Base-by-base conservation (phyloP, 2,329 filamentous ascomycete species). In the Fusarium agapanthi region DNA sequence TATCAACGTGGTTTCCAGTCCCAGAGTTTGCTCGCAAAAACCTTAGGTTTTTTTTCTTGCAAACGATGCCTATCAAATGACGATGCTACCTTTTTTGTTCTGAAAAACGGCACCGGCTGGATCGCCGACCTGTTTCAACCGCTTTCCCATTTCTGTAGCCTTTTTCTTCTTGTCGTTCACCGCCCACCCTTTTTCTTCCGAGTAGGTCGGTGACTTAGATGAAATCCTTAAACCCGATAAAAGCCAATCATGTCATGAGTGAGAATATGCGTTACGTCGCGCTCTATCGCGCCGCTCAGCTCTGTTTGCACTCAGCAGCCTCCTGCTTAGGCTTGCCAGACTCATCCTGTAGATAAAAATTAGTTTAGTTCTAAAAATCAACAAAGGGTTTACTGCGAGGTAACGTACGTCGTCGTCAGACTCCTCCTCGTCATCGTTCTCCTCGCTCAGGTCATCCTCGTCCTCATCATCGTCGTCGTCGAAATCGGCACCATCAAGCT, bases 231-330 rank as follows among this genome's bases (percentile, higher is more conserved):
- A 74, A 72, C 57, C 72, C 60, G 55, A 69, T 58, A 60, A 66
- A 75, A 71, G 60, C 65, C 74, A 71, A 75, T 76, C 74, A 74
- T 77, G 65, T 76, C 73, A 76, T 77, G 64, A 76, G 62, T 67
- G 57, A 64, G 58, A 67, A 63, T 63, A 65, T 71, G 65, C 59
- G 54, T 59, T 56, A 47, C 73, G 67, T 72, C 47, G 63, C 54
- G 58, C 87, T 74, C 86, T 83, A 77, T 83, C 70, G 55, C 56
- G 65, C 61, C 71, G 68, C 84, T 88, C 90, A 97, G 86, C 93
- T 97, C 86, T 97, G 94, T 89, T 97, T 97, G 91, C 95, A 97
- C 87, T 97, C 95, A 76, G 95, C 93, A 76, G 94, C 91, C 85
- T 97, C 94, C 86, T 96, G 94, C 88, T 97, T 97, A 66, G 95